Evolutionary conservation across 176 grass and related monocot genomes (phyloP).

Genomic region (Carex cristatella): DNA sequence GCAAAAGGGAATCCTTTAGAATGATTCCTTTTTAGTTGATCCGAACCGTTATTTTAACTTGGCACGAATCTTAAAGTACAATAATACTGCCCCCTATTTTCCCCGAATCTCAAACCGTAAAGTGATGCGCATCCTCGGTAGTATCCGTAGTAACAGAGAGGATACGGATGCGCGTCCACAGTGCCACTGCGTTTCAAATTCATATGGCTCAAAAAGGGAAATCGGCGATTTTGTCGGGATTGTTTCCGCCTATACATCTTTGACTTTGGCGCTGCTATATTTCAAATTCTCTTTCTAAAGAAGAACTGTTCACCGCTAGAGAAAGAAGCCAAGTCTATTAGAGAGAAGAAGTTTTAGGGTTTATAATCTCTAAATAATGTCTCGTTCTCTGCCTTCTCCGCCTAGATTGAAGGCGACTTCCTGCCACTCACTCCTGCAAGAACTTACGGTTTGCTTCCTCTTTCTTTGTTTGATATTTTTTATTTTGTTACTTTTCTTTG

Average conservation of each 20-base stretch:
- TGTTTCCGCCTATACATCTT: slow-evolving; percentile 21
- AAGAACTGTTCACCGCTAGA: not conserved
- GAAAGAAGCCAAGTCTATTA: not conserved
- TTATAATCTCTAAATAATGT: slow-evolving; percentile 20
- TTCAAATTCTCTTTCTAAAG: slow-evolving; percentile 26
- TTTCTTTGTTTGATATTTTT: not conserved
- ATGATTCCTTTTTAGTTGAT: no score
- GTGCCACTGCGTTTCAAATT: not conserved
- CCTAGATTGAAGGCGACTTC: slow-evolving; percentile 35
- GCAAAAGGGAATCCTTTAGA: no score
- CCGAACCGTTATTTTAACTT: no score
- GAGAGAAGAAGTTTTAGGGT: not conserved
- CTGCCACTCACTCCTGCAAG: slow-evolving; percentile 62
- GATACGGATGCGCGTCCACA: no score
- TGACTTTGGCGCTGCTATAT: slow-evolving; percentile 33
- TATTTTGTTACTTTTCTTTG: not conserved
- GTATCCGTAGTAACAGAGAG: no score
- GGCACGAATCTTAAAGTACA: no score
- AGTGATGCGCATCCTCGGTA: no score
- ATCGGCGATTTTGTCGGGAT: not conserved
- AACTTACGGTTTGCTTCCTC: slow-evolving; percentile 55
- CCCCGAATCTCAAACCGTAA: no score
- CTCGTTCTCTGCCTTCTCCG: slow-evolving; percentile 9
- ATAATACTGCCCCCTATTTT: no score
- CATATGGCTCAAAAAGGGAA: not conserved